Percentiles rank a stretch among this genome's conserved stretches.
These are phyloP conservation scores for Podaxis sp. DNA, from an alignment of 768 basidiomycete genomes.

Conservation along the genomic window DNA sequence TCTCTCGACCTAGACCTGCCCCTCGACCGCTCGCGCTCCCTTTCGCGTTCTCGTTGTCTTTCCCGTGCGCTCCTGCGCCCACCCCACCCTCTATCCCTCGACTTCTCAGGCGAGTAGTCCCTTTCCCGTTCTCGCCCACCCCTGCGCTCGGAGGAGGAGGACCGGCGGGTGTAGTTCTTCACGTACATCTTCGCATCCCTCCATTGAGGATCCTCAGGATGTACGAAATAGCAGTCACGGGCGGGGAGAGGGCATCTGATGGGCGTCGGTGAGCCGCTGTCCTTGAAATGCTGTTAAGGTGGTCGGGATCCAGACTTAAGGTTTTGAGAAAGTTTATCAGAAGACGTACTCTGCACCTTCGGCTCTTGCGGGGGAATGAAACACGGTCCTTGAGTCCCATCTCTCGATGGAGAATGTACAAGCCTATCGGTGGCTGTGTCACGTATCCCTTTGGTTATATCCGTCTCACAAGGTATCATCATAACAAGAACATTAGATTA, in stretches of 20 bases:
- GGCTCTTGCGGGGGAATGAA: constrained; percentile 5
- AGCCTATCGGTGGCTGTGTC: constrained; percentile 10
- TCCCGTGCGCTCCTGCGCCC: background rate
- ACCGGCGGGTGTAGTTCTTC: background rate
- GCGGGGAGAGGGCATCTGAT: constrained; percentile 7
- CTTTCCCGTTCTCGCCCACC: background rate
- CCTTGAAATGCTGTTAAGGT: constrained; percentile 12
- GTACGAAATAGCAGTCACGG: constrained; percentile 17
- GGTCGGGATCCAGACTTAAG: background rate
- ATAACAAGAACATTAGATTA: background rate
- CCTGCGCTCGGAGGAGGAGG: background rate
- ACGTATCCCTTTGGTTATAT: background rate
- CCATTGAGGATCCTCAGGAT: constrained; percentile 20
- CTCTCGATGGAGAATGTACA: background rate
- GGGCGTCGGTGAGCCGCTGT: constrained; percentile 4
- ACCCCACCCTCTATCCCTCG: background rate
- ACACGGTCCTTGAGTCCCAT: background rate
- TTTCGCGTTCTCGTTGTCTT: background rate
- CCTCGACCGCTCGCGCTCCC: background rate
- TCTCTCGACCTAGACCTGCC: constrained; percentile 1
- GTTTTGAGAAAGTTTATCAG: background rate
- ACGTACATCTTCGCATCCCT: background rate
- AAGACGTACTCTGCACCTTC: constrained; percentile 11
- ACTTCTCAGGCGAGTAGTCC: background rate
- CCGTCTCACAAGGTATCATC: background rate